phyloP scores from a whole-genome alignment of 352 stramenopile species.

The Phytophthora uliginosa region DNA sequence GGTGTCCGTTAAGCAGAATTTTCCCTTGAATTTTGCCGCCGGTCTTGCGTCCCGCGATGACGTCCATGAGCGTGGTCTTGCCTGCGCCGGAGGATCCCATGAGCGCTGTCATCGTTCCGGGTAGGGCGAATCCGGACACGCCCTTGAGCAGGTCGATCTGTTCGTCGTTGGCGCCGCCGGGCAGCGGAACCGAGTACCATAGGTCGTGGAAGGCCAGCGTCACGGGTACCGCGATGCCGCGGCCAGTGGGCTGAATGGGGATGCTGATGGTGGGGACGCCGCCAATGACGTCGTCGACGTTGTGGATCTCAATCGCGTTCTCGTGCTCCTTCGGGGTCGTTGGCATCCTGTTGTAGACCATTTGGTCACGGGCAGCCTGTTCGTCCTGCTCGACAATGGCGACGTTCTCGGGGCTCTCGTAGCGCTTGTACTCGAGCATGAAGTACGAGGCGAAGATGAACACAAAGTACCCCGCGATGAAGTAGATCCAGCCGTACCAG shows the following conservation, averaged over 20 bases:
- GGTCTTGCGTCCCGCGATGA: slow-evolving; percentile 37
- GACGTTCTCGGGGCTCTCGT: slow-evolving; percentile 36
- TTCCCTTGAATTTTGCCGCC: slow-evolving; percentile 58
- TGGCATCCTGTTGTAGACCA: slow-evolving; percentile 32
- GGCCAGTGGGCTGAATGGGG: slow-evolving; percentile 17
- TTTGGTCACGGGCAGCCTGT: slow-evolving; percentile 16
- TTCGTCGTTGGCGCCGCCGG: slow-evolving; percentile 24
- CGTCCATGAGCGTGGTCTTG: slow-evolving; percentile 55
- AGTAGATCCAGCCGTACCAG: slow-evolving; percentile 63
- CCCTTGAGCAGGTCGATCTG: slow-evolving; percentile 48
- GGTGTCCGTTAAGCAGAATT: slow-evolving; percentile 89
- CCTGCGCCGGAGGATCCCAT: slow-evolving; percentile 69
- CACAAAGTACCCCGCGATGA: slow-evolving; percentile 43
- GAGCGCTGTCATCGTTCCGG: slow-evolving; percentile 53
- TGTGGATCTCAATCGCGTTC: too few relatives aligned
- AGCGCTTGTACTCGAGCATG: slow-evolving; percentile 23
- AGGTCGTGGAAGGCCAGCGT: slow-evolving; percentile 53
- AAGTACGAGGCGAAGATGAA: slow-evolving; percentile 41
- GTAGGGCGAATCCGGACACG: slow-evolving; percentile 46
- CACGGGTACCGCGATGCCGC: slow-evolving; percentile 35
- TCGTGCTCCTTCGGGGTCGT: slow-evolving; percentile 20
- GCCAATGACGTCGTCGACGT: too few relatives aligned
- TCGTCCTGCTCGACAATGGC: slow-evolving; percentile 29
- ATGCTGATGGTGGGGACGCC: slow-evolving; percentile 25
- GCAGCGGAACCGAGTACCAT: slow-evolving; percentile 49